These are phyloP conservation scores for Tinospora cordifolia DNA, from an alignment of 164 flowering plant genomes.

Conservation along the genomic window DNA sequence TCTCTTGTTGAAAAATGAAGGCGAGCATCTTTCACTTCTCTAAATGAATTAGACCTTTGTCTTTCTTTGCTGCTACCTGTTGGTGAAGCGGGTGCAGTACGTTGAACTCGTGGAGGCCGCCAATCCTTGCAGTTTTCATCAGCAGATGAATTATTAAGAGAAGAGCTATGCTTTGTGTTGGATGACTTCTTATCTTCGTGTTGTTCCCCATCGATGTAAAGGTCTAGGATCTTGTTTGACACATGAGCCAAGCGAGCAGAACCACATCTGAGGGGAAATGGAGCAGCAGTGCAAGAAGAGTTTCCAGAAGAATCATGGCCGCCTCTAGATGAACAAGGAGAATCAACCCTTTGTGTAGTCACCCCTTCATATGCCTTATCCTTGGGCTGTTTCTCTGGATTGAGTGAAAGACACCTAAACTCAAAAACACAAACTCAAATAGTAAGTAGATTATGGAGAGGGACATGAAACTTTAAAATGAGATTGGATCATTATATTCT, in stretches of 20 bases:
- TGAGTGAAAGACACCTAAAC: conserved; percentile 29
- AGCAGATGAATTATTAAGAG: conserved; percentile 24
- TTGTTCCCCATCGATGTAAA: conserved; percentile 91
- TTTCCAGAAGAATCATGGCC: conserved; percentile 38
- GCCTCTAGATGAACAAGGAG: conserved; percentile 29
- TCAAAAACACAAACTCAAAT: conserved; percentile 12
- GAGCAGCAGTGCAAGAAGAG: conserved; percentile 43
- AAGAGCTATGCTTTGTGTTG: conserved; percentile 24
- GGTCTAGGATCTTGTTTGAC: conserved; percentile 64
- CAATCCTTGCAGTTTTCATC: conserved; percentile 28
- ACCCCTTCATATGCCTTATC: conserved; percentile 21
- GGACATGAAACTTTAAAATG: background rate
- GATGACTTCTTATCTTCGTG: conserved; percentile 37
- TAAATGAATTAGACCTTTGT: conserved; percentile 47
- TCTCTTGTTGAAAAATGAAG: conserved; percentile 35
- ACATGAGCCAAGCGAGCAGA: conserved; percentile 30
- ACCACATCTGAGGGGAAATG: conserved; percentile 21
- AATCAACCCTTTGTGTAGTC: conserved; percentile 19
- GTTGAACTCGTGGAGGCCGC: conserved; percentile 58
- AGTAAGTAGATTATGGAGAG: conserved; percentile 9
- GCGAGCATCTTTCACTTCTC: conserved; percentile 40
- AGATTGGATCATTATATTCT: background rate
- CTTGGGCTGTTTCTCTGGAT: conserved; percentile 47
- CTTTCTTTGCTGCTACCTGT: conserved; percentile 32
- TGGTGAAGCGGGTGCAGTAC: conserved; percentile 52